These are phyloP conservation scores for Trichosporon inkin DNA, from an alignment of 1,284 basidiomycete species.

Conservation along the genomic window DNA sequence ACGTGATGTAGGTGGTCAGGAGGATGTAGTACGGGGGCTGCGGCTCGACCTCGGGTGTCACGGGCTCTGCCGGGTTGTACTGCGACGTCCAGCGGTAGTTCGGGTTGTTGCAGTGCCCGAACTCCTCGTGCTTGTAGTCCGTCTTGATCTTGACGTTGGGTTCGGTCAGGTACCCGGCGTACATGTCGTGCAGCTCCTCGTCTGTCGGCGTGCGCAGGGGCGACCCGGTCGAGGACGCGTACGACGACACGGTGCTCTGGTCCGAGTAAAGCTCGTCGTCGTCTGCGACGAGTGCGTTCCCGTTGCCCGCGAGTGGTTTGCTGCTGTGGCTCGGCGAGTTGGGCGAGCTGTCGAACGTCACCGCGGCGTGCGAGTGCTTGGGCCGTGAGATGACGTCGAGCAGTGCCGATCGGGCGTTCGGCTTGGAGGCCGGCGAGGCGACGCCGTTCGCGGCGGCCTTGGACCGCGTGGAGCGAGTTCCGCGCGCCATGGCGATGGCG, in stretches of 20 bases:
- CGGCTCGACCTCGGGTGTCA: constrained; percentile 57
- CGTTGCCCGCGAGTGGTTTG: not conserved
- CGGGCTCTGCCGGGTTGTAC: constrained; percentile 51
- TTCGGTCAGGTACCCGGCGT: constrained; percentile 42
- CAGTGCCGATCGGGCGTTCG: constrained; percentile 33
- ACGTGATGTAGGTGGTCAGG: constrained; percentile 86
- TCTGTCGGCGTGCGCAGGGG: constrained; percentile 14
- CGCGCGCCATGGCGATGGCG: not conserved
- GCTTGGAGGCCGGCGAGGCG: constrained; percentile 9
- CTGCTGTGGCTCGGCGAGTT: not conserved
- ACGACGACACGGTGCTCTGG: constrained; percentile 39
- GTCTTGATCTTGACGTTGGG: constrained; percentile 39
- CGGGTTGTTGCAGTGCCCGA: constrained; percentile 48
- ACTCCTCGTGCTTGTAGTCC: constrained; percentile 47
- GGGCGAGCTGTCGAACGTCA: constrained; percentile 24
- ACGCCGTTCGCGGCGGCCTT: constrained; percentile 4
- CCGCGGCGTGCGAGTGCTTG: constrained; percentile 22
- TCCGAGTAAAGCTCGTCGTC: constrained; percentile 39
- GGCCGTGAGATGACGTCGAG: constrained; percentile 40
- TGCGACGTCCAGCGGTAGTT: constrained; percentile 50
- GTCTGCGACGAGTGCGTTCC: not conserved
- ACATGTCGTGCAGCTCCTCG: constrained; percentile 39
- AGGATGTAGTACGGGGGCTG: constrained; percentile 88
- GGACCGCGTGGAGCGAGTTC: not conserved
- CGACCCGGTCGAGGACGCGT: constrained; percentile 24